A percentile compares a stretch with the other conserved stretches of the same genome.
Evolutionary conservation across 1,139 yeast species (phyloP).

Genomic region (Spathaspora jeffriesii): DNA sequence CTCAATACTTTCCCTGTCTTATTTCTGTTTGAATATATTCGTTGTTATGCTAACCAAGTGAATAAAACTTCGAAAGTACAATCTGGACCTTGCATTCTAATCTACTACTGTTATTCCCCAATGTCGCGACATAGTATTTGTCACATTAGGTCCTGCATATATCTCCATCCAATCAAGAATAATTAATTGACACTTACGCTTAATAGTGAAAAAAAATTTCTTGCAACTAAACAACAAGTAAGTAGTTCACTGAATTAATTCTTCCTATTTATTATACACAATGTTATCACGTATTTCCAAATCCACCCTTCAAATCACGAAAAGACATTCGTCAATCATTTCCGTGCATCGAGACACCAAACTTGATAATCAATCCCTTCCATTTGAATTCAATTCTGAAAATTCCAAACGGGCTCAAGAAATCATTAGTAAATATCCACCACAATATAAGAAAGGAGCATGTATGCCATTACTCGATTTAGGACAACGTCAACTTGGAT

Average conservation of each 20-base stretch:
- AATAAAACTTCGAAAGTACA: no score
- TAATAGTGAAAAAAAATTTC: slow-evolving; percentile 1
- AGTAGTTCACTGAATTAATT: not conserved
- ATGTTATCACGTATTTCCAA: slow-evolving; percentile 15
- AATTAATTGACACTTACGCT: not conserved
- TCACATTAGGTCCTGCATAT: not conserved
- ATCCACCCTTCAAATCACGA: slow-evolving; percentile 9
- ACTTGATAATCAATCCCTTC: slow-evolving; percentile 65
- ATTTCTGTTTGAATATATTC: no score
- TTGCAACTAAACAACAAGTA: not conserved
- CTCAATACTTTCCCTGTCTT: no score
- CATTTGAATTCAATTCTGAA: slow-evolving; percentile 75
- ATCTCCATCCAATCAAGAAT: slow-evolving; percentile 1
- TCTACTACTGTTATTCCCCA: no score
- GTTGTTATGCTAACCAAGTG: no score
- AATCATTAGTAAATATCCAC: slow-evolving; percentile 78
- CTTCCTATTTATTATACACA: not conserved
- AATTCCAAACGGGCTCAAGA: slow-evolving; percentile 71
- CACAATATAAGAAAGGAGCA: slow-evolving; percentile 87
- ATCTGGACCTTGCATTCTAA: no score
- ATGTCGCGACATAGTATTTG: slow-evolving; percentile 1
- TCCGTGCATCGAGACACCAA: slow-evolving; percentile 76
- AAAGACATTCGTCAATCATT: slow-evolving; percentile 43
- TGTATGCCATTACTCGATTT: slow-evolving; percentile 85
- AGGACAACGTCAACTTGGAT: slow-evolving; percentile 89